These are phyloP conservation scores for Psilocybe sp. DNA, from an alignment of 768 basidiomycete species.

Conservation along the genomic window DNA sequence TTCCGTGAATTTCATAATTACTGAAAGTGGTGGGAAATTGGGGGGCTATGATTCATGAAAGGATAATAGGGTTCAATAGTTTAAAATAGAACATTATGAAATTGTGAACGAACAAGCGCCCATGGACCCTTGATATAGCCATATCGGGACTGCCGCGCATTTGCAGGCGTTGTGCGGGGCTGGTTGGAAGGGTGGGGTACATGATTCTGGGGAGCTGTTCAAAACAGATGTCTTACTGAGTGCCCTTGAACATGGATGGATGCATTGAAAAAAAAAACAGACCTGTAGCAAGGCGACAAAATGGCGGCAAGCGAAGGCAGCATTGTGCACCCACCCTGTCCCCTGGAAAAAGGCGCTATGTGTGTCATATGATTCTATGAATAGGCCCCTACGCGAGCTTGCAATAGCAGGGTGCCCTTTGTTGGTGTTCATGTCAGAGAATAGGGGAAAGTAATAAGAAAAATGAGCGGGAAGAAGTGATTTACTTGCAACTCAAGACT, in stretches of 20 bases:
- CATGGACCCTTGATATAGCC: slow-evolving; percentile 31
- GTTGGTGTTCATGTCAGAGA: slow-evolving; percentile 64
- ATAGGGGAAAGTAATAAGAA: slow-evolving; percentile 58
- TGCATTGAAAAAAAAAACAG: slow-evolving; percentile 65
- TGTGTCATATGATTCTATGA: slow-evolving; percentile 51
- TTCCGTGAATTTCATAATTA: slow-evolving; percentile 55
- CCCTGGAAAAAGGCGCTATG: slow-evolving; percentile 58
- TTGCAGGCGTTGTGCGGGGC: slow-evolving; percentile 64
- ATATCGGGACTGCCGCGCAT: slow-evolving; percentile 47
- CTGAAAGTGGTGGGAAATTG: slow-evolving; percentile 44
- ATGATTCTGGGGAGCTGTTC: slow-evolving; percentile 62
- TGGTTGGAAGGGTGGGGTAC: slow-evolving; percentile 53
- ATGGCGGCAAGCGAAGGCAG: slow-evolving; percentile 69
- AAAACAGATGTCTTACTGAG: slow-evolving; percentile 54
- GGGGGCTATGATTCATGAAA: slow-evolving; percentile 38
- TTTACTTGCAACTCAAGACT: slow-evolving; percentile 13
- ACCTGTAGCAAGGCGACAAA: slow-evolving; percentile 83
- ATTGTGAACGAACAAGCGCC: slow-evolving; percentile 32
- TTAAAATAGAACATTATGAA: slow-evolving; percentile 9
- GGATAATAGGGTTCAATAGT: slow-evolving; percentile 27
- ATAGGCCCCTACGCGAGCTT: slow-evolving; percentile 67
- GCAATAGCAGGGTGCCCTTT: slow-evolving; percentile 63
- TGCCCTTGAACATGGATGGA: slow-evolving; percentile 41
- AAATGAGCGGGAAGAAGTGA: slow-evolving; percentile 48
- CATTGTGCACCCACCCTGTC: slow-evolving; percentile 88